Evolutionary conservation across 805 yeast species (phyloP), one percentile per base, ranked within the genome.

Genomic region (Wickerhamomyces chambardii): DNA sequence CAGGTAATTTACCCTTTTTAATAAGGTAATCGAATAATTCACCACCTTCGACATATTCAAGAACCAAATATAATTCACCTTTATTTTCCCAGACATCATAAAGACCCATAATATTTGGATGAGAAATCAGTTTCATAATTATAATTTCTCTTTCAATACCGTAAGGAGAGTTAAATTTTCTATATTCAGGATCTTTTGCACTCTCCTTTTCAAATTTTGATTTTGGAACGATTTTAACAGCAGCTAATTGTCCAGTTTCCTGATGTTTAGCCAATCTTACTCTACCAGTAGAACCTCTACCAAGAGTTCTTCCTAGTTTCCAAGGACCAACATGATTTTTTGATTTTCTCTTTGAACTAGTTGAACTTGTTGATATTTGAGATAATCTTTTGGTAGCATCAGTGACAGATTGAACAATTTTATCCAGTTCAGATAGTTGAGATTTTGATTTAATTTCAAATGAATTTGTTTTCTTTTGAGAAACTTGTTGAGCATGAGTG

Each of bases 41-140:
- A 31, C 98, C 98, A 36, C 96, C 96, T 61, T 92, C 97, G 32
- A 94, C 89, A 60, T 92, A 92, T 60, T 92, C 98, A 37, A 92
- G 63, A 7, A 92, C 94, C 46, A 92, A 71, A 52, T 90, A 90
- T 29, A 84, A 59, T 42, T 83, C 87, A 38, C 81, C 77, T 47
- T 80, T 81, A 40, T 84, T 84, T 57, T 84, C 94, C 94, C 94
- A 84, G 30, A 84, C 94, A 45, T 84, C 94, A 48, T 78, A 83
- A 29, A 84, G 61, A 14, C 85, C 77, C 71, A 84, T 69, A 31
- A 84, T 84, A 53, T 84, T 82, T 22, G 83, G 80, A 56, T 84
- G 92, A 26, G 80, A 75, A 29, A 84, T 67, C 39, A 84, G 64
- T 55, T 84, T 84, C 94, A 84, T 84, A 41, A 84, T 84, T 47